These are phyloP conservation scores for Fraxinus ornus DNA, from an alignment of 305 asterid genomes.

Conservation along the genomic window DNA sequence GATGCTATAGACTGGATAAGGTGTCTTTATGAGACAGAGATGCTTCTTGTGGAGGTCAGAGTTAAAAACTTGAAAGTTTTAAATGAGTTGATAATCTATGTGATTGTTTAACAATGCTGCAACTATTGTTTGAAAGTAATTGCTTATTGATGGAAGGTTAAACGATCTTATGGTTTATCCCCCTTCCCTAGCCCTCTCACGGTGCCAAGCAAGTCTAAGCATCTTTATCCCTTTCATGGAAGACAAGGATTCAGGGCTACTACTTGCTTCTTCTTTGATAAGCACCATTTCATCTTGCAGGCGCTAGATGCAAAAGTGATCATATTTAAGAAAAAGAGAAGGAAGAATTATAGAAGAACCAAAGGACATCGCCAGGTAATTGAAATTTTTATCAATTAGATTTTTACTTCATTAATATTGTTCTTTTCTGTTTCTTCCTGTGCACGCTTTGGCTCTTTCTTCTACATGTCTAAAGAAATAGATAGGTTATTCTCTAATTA, in stretches of 20 bases:
- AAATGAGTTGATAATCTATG: not conserved
- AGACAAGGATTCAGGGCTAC: not conserved
- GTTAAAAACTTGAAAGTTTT: not conserved
- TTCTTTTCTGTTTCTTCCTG: not conserved
- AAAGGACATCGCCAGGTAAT: constrained; percentile 93
- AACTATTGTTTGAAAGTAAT: not conserved
- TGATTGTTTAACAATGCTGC: not conserved
- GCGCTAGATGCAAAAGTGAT: constrained; percentile 94
- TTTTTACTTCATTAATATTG: not conserved
- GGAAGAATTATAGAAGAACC: constrained; percentile 92
- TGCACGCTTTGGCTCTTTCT: not conserved
- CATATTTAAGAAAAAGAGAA: constrained; percentile 94
- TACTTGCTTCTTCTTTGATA: not conserved
- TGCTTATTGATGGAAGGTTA: not conserved
- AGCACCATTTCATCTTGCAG: constrained; percentile 35
- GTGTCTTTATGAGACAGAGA: not conserved
- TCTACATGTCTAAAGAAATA: constrained; percentile 2
- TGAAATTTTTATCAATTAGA: constrained; percentile 2
- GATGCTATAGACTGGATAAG: not conserved
- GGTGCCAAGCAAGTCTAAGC: not conserved
- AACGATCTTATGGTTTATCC: not conserved
- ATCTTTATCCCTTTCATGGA: not conserved
- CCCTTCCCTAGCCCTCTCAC: not conserved
- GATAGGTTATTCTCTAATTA: not conserved
- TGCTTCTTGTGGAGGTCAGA: not conserved